Evolutionary conservation across 176 grass and related monocot species (phyloP).

Genomic region (Carex myosuroides): DNA sequence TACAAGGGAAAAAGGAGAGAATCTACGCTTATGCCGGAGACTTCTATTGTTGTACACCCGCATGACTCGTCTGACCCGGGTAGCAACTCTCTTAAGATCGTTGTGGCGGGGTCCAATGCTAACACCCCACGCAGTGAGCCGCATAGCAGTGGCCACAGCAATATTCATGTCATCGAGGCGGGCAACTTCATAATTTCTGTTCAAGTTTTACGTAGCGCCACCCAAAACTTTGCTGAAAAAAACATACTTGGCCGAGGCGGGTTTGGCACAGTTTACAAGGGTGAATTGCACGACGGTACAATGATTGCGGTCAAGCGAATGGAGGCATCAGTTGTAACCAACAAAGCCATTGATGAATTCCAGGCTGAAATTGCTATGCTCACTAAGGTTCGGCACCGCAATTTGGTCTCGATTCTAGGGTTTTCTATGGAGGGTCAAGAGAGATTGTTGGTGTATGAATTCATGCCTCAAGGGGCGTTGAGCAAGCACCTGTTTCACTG

Average conservation of each 20-base stretch:
- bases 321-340: constrained; percentile 68
- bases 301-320: constrained; percentile 97
- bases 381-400: constrained; percentile 91
- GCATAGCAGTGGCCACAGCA: constrained; percentile 20
- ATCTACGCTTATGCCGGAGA: constrained; percentile 1
- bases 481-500: constrained; percentile 88
- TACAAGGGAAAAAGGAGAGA: constrained; percentile 29
- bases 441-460: constrained; percentile 88
- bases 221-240: constrained; percentile 60
- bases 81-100: constrained; percentile 54
- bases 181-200: constrained; percentile 63
- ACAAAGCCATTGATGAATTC: constrained; percentile 92
- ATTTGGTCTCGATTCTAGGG: constrained; percentile 84
- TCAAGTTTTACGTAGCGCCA: constrained; percentile 61
- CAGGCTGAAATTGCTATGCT: constrained; percentile 82
- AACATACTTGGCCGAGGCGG: constrained; percentile 83
- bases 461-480: constrained; percentile 86
- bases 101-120: constrained; percentile 28
- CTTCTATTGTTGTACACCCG: constrained; percentile 54
- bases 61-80: constrained; percentile 34
- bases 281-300: constrained; percentile 71
- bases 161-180: constrained; percentile 40
- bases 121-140: constrained; percentile 11
- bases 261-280: constrained; percentile 83
- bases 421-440: constrained; percentile 70